These are phyloP conservation scores for Rhodosporidiobolus odoratus DNA, from an alignment of 768 basidiomycete species.

Conservation along the genomic window DNA sequence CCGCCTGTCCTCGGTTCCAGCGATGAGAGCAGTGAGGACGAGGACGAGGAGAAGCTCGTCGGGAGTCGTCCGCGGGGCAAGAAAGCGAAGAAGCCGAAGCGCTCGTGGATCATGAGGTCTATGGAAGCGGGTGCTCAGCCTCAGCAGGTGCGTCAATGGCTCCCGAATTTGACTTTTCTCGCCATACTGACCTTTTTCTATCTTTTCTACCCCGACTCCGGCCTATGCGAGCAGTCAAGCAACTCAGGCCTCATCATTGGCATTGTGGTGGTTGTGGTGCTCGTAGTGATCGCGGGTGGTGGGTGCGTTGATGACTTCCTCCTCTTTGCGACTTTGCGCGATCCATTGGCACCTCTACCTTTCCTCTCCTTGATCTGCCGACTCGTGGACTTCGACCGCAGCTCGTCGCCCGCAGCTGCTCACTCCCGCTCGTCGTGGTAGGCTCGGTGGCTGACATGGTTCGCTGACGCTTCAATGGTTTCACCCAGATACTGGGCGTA, in stretches of 20 bases:
- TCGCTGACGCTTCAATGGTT: too few relatives aligned
- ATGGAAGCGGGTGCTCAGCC: not conserved
- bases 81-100: not conserved
- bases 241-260: not conserved
- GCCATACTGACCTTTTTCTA: too few relatives aligned
- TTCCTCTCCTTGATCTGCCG: not conserved
- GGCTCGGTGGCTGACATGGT: too few relatives aligned
- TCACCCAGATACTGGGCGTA: not conserved
- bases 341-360: not conserved
- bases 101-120: not conserved
- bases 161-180: not conserved
- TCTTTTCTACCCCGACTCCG: not conserved
- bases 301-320: not conserved
- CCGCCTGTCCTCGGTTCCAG: constrained; percentile 1
- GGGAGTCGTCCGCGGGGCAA: not conserved
- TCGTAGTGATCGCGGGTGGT: not conserved
- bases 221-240: not conserved
- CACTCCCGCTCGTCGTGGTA: too few relatives aligned
- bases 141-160: not conserved
- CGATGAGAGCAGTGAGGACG: constrained; percentile 5
- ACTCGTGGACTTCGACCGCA: not conserved
- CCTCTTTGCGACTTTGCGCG: too few relatives aligned
- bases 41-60: constrained; percentile 31
- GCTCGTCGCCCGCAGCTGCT: not conserved
- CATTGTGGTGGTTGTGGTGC: not conserved